Conservation (phyloP, 495 filamentous ascomycete genomes). For the Bryoglossum gracile region DNA sequence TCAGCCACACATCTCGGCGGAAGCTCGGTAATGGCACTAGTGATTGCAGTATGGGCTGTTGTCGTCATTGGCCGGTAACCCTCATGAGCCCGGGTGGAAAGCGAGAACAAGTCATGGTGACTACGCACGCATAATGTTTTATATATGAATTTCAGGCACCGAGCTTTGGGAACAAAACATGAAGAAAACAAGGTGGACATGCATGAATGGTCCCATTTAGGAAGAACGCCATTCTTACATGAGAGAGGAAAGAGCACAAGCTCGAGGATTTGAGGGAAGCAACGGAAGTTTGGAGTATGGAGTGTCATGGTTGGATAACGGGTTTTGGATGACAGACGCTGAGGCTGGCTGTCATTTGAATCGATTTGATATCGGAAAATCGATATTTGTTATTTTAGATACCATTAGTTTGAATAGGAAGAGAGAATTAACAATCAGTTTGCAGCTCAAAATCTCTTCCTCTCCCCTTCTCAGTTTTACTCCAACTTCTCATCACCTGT, state of each 20-base stretch:
- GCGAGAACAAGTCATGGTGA: background rate
- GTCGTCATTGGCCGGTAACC: conserved; percentile 13
- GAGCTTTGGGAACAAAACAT: too few species aligned
- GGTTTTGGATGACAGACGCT: background rate
- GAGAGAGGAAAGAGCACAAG: too few species aligned
- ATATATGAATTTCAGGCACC: background rate
- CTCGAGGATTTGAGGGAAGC: too few species aligned
- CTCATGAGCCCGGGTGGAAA: background rate
- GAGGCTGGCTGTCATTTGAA: background rate
- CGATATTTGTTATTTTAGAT: background rate
- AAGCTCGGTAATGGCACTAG: conserved; percentile 5
- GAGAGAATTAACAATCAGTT: background rate
- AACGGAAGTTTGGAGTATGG: background rate
- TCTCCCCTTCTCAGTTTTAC: background rate
- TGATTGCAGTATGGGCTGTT: conserved; percentile 3
- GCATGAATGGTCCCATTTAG: too few species aligned
- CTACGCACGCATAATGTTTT: conserved; percentile 16
- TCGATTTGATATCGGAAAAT: too few species aligned
- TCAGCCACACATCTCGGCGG: background rate
- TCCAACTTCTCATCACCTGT: too few species aligned
- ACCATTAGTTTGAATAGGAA: background rate
- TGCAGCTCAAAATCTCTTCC: background rate
- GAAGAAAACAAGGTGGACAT: too few species aligned
- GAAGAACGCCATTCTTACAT: too few species aligned
- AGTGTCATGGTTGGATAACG: background rate